A percentile compares a stretch with the other conserved stretches of the same genome.
phyloP scores from a whole-genome alignment of 2,329 filamentous ascomycete species.

The Lachnellula occidentalis region DNA sequence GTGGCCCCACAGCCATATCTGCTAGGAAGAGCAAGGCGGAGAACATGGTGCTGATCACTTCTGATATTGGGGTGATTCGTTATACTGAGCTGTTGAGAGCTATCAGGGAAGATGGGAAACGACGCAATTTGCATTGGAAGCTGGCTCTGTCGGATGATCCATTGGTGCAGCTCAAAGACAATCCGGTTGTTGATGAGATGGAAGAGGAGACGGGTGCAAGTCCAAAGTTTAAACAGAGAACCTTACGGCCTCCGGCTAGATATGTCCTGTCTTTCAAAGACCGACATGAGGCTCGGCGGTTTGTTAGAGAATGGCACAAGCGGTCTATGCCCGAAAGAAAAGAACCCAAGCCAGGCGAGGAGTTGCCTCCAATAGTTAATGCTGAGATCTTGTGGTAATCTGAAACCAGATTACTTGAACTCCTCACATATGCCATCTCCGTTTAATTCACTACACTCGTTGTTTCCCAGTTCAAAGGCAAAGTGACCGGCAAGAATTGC shows the following conservation, averaged over 20 bases:
- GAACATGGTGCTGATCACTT: slow-evolving; percentile 26
- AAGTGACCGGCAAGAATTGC: slow-evolving; percentile 19
- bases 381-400: slow-evolving; percentile 44
- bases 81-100: slow-evolving; percentile 16
- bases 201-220: background rate
- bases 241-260: slow-evolving; percentile 12
- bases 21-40: slow-evolving; percentile 17
- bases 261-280: slow-evolving; percentile 30
- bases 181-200: background rate
- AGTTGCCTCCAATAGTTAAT: slow-evolving; percentile 36
- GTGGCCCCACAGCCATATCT: slow-evolving; percentile 25
- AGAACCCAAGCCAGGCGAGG: slow-evolving; percentile 31
- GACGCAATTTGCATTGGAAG: slow-evolving; percentile 30
- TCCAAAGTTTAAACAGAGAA: background rate
- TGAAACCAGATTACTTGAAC: slow-evolving; percentile 1
- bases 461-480: slow-evolving; percentile 9
- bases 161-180: slow-evolving; percentile 9
- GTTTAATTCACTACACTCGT: slow-evolving; percentile 9
- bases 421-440: slow-evolving; percentile 4
- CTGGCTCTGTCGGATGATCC: slow-evolving; percentile 16
- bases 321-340: slow-evolving; percentile 35
- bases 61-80: slow-evolving; percentile 19
- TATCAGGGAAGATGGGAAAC: slow-evolving; percentile 25
- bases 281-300: slow-evolving; percentile 35
- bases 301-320: slow-evolving; percentile 47